These are phyloP conservation scores for Aspergillus haitiensis DNA, from an alignment of 495 filamentous ascomycete species.

Conservation along the genomic window DNA sequence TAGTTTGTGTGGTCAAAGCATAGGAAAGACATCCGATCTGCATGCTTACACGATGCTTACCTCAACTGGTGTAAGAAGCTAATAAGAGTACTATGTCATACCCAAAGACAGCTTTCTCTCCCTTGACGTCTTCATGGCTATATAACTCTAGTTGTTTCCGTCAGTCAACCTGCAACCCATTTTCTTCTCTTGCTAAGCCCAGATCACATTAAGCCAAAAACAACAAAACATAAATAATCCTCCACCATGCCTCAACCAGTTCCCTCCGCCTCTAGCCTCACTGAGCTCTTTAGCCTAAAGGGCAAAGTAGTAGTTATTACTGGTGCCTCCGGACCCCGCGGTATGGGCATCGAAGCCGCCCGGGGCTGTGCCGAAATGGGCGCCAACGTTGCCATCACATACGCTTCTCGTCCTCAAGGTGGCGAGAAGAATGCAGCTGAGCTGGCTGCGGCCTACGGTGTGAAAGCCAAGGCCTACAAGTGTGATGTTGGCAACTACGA, in stretches of 20 bases:
- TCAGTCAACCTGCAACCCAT: too few species aligned
- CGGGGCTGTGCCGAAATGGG: constrained; percentile 73
- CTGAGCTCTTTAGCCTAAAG: constrained; percentile 69
- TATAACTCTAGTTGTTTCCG: too few species aligned
- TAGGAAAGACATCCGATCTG: too few species aligned
- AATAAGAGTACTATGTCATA: too few species aligned
- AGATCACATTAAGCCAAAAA: too few species aligned
- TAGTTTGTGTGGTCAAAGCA: too few species aligned
- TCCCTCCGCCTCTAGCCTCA: constrained; percentile 56
- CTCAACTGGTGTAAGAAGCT: too few species aligned
- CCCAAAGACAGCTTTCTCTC: too few species aligned
- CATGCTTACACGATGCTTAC: too few species aligned
- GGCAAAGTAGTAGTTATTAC: constrained; percentile 73
- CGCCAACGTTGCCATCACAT: constrained; percentile 68
- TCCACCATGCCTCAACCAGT: constrained; percentile 52
- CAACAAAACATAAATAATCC: too few species aligned
- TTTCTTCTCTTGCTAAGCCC: too few species aligned
- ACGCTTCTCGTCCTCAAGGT: constrained; percentile 58
- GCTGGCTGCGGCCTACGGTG: constrained; percentile 56
- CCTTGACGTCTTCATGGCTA: too few species aligned
- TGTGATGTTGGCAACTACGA: constrained; percentile 53
- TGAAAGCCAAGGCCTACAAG: constrained; percentile 70
- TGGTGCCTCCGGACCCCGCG: constrained; percentile 65
- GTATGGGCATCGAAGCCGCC: constrained; percentile 74
- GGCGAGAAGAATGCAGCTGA: constrained; percentile 67